Percentiles rank a stretch among this genome's conserved stretches.
These are phyloP conservation scores for Paramicrosporidium saccamoebae DNA, from an alignment of 371 early-diverging fungal genomes.

Conservation along the genomic window DNA sequence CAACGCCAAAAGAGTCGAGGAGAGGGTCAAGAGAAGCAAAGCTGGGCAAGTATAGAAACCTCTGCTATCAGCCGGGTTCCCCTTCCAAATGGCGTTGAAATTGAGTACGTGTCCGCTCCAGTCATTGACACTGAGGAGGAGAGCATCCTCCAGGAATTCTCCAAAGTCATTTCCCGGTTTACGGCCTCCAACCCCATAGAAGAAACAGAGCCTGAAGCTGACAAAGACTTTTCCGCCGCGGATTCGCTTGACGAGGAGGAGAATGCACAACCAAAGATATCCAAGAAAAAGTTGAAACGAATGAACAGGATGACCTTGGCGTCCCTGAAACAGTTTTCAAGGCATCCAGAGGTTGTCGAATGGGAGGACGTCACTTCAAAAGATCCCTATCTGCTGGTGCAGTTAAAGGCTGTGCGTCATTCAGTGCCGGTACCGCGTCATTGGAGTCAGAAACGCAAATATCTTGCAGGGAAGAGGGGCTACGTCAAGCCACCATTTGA, in stretches of 20 bases:
- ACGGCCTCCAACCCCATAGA: no score
- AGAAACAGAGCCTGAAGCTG: slow-evolving; percentile 3
- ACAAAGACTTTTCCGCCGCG: slow-evolving; percentile 4
- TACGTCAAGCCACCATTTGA: slow-evolving; percentile 80
- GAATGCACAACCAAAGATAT: slow-evolving; percentile 6
- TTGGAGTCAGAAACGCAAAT: slow-evolving; percentile 85
- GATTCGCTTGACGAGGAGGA: slow-evolving; percentile 10
- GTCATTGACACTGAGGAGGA: no score
- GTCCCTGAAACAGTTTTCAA: slow-evolving; percentile 59
- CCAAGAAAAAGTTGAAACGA: slow-evolving; percentile 18
- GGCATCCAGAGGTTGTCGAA: slow-evolving; percentile 82
- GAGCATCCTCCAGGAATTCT: no score
- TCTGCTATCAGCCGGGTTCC: no score
- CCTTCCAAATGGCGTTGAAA: no score
- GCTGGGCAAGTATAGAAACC: no score
- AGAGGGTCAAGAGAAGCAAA: no score
- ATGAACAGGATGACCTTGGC: slow-evolving; percentile 41
- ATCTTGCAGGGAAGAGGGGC: slow-evolving; percentile 74
- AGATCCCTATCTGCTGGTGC: slow-evolving; percentile 61
- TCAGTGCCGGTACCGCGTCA: slow-evolving; percentile 83
- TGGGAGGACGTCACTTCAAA: slow-evolving; percentile 75
- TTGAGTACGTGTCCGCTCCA: no score
- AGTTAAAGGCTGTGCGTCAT: slow-evolving; percentile 57
- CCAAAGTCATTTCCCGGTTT: no score
- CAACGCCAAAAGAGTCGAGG: no score